A percentile compares a stretch with the other conserved stretches of the same genome.
These are phyloP conservation scores for Coffea eugenioides DNA, from an alignment of 257 asterid species.

Conservation along the genomic window DNA sequence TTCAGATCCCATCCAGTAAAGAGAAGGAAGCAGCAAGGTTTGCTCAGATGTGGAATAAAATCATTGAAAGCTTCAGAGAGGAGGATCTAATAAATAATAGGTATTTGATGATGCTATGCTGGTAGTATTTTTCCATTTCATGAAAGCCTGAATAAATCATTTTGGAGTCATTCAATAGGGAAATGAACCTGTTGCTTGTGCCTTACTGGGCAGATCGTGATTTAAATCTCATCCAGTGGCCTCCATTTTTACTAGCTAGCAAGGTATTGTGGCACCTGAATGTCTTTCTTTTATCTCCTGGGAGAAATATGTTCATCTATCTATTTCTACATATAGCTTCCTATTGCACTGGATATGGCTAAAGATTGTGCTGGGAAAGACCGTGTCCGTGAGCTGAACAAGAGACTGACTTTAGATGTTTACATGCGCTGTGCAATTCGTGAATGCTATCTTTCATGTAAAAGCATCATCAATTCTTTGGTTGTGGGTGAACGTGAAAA, in stretches of 20 bases:
- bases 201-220: constrained; percentile 94
- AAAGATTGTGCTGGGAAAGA: constrained; percentile 87
- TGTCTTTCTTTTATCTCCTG: constrained; percentile 17
- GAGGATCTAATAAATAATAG: constrained; percentile 88
- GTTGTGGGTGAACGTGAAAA: constrained; percentile 79
- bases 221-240: constrained; percentile 94
- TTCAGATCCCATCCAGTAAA: constrained; percentile 71
- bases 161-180: constrained; percentile 45
- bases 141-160: background rate
- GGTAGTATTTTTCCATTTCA: background rate
- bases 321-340: constrained; percentile 57
- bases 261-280: constrained; percentile 49
- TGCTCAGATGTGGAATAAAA: constrained; percentile 98
- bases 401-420: constrained; percentile 66
- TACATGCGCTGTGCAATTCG: constrained; percentile 89
- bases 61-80: constrained; percentile 92
- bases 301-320: constrained; percentile 2
- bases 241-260: constrained; percentile 97
- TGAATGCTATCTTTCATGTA: constrained; percentile 90
- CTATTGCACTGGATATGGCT: constrained; percentile 97
- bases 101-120: constrained; percentile 30
- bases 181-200: constrained; percentile 83
- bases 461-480: constrained; percentile 69
- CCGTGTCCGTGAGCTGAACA: constrained; percentile 80
- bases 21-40: constrained; percentile 83